Conservation (phyloP, 768 basidiomycete genomes). For the Leucogyrophana mollusca region DNA sequence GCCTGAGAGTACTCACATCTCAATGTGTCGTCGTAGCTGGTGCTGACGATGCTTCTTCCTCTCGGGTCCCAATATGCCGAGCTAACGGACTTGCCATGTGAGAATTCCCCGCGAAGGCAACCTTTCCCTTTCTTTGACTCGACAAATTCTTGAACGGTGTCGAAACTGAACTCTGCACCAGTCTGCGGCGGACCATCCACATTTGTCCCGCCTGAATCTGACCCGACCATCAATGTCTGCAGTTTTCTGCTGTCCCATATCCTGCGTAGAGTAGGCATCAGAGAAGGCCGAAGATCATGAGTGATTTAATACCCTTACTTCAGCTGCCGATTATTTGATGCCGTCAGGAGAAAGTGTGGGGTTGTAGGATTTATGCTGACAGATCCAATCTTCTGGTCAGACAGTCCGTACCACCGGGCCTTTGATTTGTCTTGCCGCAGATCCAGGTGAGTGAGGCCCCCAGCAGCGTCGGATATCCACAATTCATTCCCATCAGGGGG, state of each 20-base stretch:
- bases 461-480: slow-evolving; percentile 78
- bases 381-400: slow-evolving; percentile 73
- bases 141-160: slow-evolving; percentile 47
- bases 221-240: slow-evolving; percentile 34
- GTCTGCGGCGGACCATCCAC: too few relatives aligned
- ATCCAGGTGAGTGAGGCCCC: slow-evolving; percentile 76
- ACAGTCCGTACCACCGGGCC: slow-evolving; percentile 60
- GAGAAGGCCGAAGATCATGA: neutral
- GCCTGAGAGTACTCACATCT: too few relatives aligned
- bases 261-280: slow-evolving; percentile 34
- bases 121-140: slow-evolving; percentile 53
- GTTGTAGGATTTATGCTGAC: slow-evolving; percentile 76
- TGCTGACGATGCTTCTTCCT: slow-evolving; percentile 78
- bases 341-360: slow-evolving; percentile 65
- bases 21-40: slow-evolving; percentile 79
- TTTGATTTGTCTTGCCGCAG: slow-evolving; percentile 59
- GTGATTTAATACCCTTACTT: slow-evolving; percentile 46
- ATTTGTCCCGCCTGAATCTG: slow-evolving; percentile 10
- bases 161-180: slow-evolving; percentile 34
- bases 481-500: slow-evolving; percentile 69
- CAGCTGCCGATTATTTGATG: slow-evolving; percentile 70
- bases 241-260: slow-evolving; percentile 82
- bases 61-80: slow-evolving; percentile 86
- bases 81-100: slow-evolving; percentile 74
- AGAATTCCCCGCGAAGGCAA: slow-evolving; percentile 60